These are phyloP conservation scores for Holtermanniella nyarrowii DNA, from an alignment of 768 basidiomycete genomes.

Conservation along the genomic window DNA sequence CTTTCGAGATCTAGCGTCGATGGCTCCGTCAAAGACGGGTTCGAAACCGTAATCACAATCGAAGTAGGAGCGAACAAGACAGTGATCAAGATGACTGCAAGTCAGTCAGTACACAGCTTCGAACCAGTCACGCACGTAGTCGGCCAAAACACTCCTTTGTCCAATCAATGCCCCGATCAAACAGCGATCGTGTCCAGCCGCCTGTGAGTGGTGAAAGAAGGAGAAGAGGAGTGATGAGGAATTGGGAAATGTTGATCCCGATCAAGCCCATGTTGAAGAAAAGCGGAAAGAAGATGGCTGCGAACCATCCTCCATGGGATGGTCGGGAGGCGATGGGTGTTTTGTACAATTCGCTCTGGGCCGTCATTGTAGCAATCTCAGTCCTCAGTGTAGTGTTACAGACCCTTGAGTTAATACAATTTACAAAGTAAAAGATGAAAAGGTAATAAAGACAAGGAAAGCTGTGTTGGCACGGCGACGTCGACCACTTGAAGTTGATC, in stretches of 20 bases:
- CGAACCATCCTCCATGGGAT: conserved; percentile 19
- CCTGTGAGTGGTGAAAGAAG: conserved; percentile 48
- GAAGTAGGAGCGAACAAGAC: conserved; percentile 29
- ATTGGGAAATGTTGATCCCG: conserved; percentile 62
- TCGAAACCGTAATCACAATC: conserved; percentile 32
- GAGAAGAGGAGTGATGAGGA: conserved; percentile 60
- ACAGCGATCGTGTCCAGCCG: conserved; percentile 46
- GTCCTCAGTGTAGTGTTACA: too few species aligned
- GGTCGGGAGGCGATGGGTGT: conserved; percentile 39
- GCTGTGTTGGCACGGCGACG: too few species aligned
- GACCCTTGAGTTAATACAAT: too few species aligned
- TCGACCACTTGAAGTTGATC: too few species aligned
- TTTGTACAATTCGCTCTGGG: conserved; percentile 26
- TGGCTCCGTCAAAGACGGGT: conserved; percentile 3
- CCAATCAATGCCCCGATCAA: conserved; percentile 61
- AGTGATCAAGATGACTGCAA: conserved; percentile 30
- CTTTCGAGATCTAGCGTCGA: conserved; percentile 36
- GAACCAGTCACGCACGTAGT: conserved; percentile 46
- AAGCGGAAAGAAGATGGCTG: conserved; percentile 29
- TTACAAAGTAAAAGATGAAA: too few species aligned
- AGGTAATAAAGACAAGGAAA: too few species aligned
- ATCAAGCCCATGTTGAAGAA: conserved; percentile 55
- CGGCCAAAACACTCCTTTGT: conserved; percentile 74
- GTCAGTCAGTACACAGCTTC: not conserved
- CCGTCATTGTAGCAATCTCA: too few species aligned